phyloP scores from a whole-genome alignment of 2,329 filamentous ascomycete species.

The Aschersonia sp. region DNA sequence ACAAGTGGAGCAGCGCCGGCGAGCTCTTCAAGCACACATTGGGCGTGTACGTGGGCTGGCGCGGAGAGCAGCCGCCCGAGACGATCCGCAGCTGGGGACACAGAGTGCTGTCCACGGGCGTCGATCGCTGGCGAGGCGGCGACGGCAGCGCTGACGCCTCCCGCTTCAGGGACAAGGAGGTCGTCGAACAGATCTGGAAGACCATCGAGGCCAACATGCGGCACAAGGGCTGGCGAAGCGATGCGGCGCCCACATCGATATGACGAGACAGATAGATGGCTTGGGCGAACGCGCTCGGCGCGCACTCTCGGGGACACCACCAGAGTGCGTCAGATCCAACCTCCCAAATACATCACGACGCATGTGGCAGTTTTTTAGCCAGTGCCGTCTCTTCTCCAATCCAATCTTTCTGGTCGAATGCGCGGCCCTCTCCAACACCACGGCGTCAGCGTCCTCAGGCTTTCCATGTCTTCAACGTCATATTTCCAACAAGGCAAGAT shows the following conservation, averaged over 20 bases:
- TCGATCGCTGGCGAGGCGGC: conserved; percentile 67
- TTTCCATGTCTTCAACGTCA: too few species aligned
- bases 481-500: too few species aligned
- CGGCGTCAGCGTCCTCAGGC: too few species aligned
- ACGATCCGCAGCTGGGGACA: conserved; percentile 75
- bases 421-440: too few species aligned
- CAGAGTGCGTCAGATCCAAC: too few species aligned
- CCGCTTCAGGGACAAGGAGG: conserved; percentile 77
- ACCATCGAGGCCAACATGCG: conserved; percentile 80
- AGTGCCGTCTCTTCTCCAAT: too few species aligned
- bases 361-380: too few species aligned
- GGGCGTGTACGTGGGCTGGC: conserved; percentile 85
- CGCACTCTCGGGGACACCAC: too few species aligned
- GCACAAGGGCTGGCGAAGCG: conserved; percentile 66
- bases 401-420: too few species aligned
- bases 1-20: conserved; percentile 83
- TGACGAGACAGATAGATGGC: conserved; percentile 7
- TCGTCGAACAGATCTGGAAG: conserved; percentile 88
- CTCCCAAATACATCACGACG: too few species aligned
- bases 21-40: conserved; percentile 83
- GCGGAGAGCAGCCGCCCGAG: conserved; percentile 65
- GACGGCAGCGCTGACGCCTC: conserved; percentile 38
- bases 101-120: conserved; percentile 59
- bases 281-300: too few species aligned
- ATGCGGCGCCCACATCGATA: conserved; percentile 46